These are phyloP conservation scores for Nematodospora anomalae DNA, from an alignment of 1,139 yeast species.

Conservation along the genomic window DNA sequence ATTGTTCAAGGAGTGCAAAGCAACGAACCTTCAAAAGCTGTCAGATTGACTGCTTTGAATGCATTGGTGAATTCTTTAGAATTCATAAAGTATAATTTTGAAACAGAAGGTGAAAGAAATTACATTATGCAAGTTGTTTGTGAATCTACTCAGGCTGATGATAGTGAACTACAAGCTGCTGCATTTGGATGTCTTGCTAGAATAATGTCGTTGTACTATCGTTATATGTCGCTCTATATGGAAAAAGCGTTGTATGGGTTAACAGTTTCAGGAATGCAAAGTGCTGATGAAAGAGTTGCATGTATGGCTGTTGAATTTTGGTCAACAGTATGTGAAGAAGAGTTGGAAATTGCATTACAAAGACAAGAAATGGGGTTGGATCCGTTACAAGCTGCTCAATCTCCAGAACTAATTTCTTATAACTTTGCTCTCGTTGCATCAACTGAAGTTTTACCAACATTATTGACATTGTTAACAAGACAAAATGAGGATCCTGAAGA, in stretches of 20 bases:
- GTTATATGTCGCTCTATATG: slow-evolving; percentile 92
- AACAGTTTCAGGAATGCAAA: slow-evolving; percentile 90
- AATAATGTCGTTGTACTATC: slow-evolving; percentile 87
- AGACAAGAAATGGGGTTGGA: slow-evolving; percentile 54
- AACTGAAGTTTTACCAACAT: slow-evolving; percentile 82
- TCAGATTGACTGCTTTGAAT: slow-evolving; percentile 85
- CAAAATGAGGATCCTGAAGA: slow-evolving; percentile 92
- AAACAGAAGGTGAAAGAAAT: slow-evolving; percentile 91
- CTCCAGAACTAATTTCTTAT: slow-evolving; percentile 45
- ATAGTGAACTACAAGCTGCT: slow-evolving; percentile 81
- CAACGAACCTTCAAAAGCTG: slow-evolving; percentile 69
- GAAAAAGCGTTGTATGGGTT: slow-evolving; percentile 92
- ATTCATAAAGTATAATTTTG: slow-evolving; percentile 85
- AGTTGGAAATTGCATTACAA: slow-evolving; percentile 73
- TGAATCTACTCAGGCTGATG: slow-evolving; percentile 92
- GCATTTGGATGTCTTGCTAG: slow-evolving; percentile 95
- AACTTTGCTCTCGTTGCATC: slow-evolving; percentile 86
- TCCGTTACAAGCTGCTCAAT: slow-evolving; percentile 17
- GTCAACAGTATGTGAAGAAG: slow-evolving; percentile 97
- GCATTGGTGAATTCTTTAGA: slow-evolving; percentile 91
- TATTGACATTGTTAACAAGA: slow-evolving; percentile 74
- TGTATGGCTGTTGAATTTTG: slow-evolving; percentile 99
- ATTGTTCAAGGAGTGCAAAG: slow-evolving; percentile 95
- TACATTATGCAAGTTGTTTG: slow-evolving; percentile 98
- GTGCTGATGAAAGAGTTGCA: slow-evolving; percentile 81